A percentile compares a stretch with the other conserved stretches of the same genome.
phyloP scores from a whole-genome alignment of 2,329 filamentous ascomycete genomes.

The Chrysoporthe deuterocubensis region DNA sequence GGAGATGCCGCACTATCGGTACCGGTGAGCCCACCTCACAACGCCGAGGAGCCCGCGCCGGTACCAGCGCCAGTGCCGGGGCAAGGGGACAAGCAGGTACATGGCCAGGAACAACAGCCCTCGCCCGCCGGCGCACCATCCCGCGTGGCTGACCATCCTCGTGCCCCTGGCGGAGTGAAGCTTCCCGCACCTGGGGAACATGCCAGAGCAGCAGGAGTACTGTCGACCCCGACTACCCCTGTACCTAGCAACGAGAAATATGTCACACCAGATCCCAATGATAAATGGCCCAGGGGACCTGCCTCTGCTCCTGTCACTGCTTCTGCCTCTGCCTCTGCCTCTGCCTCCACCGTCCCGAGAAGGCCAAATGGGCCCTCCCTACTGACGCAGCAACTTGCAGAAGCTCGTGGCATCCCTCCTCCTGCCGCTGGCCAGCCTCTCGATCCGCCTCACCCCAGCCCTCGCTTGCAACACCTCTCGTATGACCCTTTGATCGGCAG shows the following conservation, averaged over 20 bases:
- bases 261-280: conserved; percentile 29
- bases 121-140: conserved; percentile 7
- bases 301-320: conserved; percentile 20
- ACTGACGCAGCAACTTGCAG: conserved; percentile 62
- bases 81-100: conserved; percentile 10
- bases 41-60: conserved; percentile 39
- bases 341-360: conserved; percentile 42
- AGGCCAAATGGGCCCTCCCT: conserved; percentile 57
- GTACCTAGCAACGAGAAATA: conserved; percentile 30
- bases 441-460: conserved; percentile 23
- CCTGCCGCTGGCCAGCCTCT: conserved; percentile 27
- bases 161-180: conserved; percentile 23
- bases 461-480: conserved; percentile 23
- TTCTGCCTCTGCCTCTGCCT: conserved; percentile 35
- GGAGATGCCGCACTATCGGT: conserved; percentile 57
- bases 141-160: conserved; percentile 5
- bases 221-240: conserved; percentile 26
- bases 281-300: conserved; percentile 29
- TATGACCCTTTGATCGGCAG: conserved; percentile 24
- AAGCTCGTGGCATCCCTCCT: conserved; percentile 56
- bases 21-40: conserved; percentile 32
- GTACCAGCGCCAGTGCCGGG: conserved; percentile 33
- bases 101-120: conserved; percentile 16
- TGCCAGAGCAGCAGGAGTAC: conserved; percentile 19
- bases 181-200: conserved; percentile 21